A percentile compares a stretch with the other conserved stretches of the same genome.
These are phyloP conservation scores for Candida easanensis DNA, from an alignment of 805 yeast genomes.

Conservation along the genomic window DNA sequence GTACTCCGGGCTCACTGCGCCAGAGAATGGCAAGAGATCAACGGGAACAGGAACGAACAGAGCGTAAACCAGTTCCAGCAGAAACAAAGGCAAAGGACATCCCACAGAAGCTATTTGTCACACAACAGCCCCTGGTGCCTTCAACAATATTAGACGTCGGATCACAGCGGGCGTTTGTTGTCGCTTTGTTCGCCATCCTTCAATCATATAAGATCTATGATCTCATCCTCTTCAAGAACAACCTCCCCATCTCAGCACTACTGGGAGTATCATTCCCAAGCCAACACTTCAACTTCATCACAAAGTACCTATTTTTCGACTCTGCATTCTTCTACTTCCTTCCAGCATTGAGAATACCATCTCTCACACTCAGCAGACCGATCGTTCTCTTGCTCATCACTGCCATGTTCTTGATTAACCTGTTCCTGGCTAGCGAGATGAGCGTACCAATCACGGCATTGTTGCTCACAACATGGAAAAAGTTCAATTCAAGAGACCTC, in stretches of 20 bases:
- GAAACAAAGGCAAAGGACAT: constrained; percentile 2
- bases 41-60: constrained; percentile 8
- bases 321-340: constrained; percentile 65
- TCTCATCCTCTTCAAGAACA: constrained; percentile 54
- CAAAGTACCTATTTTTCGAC: constrained; percentile 74
- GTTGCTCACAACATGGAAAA: constrained; percentile 42
- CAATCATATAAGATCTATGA: constrained; percentile 88
- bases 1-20: constrained; percentile 17
- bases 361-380: constrained; percentile 61
- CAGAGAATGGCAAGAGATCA: constrained; percentile 19
- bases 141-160: constrained; percentile 64
- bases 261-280: constrained; percentile 36
- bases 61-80: constrained; percentile 2
- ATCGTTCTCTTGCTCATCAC: constrained; percentile 48
- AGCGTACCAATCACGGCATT: constrained; percentile 44
- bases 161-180: constrained; percentile 67
- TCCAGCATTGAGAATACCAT: constrained; percentile 75
- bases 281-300: constrained; percentile 55
- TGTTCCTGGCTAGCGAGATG: constrained; percentile 51
- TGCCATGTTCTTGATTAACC: constrained; percentile 45
- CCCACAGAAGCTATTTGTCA: not conserved
- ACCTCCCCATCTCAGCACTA: constrained; percentile 30
- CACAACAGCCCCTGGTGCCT: constrained; percentile 51
- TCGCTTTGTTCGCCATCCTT: constrained; percentile 66
- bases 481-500: constrained; percentile 42